Base-by-base conservation (phyloP, 2,329 filamentous ascomycete species). In the Trichoderma koningiopsis region DNA sequence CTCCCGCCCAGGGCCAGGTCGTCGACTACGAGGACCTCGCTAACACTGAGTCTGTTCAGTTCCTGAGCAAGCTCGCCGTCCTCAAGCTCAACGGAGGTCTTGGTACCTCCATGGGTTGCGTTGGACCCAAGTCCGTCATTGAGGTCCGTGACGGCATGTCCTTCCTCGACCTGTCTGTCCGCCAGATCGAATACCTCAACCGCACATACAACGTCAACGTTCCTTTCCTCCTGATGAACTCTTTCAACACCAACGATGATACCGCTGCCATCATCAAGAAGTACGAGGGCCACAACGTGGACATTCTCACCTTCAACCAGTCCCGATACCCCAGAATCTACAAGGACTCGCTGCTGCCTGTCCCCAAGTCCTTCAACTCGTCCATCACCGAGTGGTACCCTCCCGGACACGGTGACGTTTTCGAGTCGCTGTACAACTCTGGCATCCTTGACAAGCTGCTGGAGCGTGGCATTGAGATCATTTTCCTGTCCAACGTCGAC, bases 121-220 rank as follows among this genome's bases (percentile, higher is more conserved):
- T 99, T 77, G 96, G 96, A 73, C 96, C 96, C 83, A 99, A 99
- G 88, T 99, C 96, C 58, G 96, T 99, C 79, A 99, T 99, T 76
- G 96, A 99, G 83, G 96, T 99, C 80, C 94, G 96, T 83, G 96
- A 99, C 77, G 96, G 96, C 89, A 99, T 98, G 96, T 99, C 96
- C 76, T 99, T 99, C 91, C 88, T 99, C 75, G 96, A 99, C 84
- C 88, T 99, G 77, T 98, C 96, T 24, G 96, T 99, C 77, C 93
- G 96, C 78, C 96, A 99, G 87, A 97, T 99, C 79, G 96, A 99
- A 86, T 96, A 94, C 87, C 91, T 99, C 76, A 99, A 99, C 91
- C 92, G 94, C 82, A 98, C 94, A 73, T 98, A 97, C 86, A 89
- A 92, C 76, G 93, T 96, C 82, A 98, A 97, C 80, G 96, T 99